phyloP scores from a whole-genome alignment of 139 green algal genomes.

The Raphidocelis subcapitata region DNA sequence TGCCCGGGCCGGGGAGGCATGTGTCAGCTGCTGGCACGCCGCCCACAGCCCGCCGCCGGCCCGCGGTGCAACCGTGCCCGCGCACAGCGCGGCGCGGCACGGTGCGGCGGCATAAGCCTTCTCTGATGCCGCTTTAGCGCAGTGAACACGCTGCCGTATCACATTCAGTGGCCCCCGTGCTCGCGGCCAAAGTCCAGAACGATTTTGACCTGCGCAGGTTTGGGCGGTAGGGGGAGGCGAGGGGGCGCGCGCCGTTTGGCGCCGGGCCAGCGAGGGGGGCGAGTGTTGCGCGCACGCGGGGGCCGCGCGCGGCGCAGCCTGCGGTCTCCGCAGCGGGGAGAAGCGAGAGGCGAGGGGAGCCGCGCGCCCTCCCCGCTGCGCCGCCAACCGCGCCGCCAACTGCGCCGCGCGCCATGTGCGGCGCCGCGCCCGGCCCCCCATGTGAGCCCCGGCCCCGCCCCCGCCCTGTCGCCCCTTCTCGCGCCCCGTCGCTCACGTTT shows the following conservation, averaged over 20 bases:
- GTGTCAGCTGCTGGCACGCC: too few species aligned
- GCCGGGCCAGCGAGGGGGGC: not conserved
- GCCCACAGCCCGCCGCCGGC: too few species aligned
- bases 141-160: too few species aligned
- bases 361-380: not conserved
- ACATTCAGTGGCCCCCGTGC: not conserved
- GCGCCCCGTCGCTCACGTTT: conserved; percentile 1
- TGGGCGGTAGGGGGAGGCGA: too few species aligned
- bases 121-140: too few species aligned
- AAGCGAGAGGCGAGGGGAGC: too few species aligned
- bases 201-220: conserved; percentile 16
- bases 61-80: too few species aligned
- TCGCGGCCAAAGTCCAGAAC: conserved; percentile 21
- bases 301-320: not conserved
- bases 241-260: too few species aligned
- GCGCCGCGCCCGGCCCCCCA: not conserved
- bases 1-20: too few species aligned
- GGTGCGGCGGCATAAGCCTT: too few species aligned
- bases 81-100: too few species aligned
- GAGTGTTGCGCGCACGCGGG: not conserved
- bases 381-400: not conserved
- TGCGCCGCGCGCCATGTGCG: not conserved
- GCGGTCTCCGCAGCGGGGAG: not conserved
- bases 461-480: not conserved
- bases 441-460: not conserved